phyloP scores from a whole-genome alignment of 106 monocot species.

The Alisma plantagoaquatica region DNA sequence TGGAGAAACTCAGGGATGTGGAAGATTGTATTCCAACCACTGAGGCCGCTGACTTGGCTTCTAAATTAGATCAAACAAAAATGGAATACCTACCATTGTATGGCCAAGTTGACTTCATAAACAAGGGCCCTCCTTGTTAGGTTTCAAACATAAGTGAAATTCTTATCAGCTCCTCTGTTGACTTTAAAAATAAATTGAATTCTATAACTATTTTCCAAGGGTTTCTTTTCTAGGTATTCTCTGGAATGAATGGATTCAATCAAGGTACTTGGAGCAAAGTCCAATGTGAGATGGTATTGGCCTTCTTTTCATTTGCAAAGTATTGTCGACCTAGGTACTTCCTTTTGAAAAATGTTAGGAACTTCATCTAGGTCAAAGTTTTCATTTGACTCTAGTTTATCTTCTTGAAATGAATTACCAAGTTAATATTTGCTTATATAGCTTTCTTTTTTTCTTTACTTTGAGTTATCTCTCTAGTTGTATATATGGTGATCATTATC shows the following conservation, averaged over 20 bases:
- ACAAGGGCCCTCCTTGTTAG: conserved; percentile 99
- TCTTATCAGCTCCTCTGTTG: background rate
- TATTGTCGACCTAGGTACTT: conserved; percentile 89
- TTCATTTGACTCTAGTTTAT: conserved; percentile 83
- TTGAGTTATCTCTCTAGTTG: too few species aligned
- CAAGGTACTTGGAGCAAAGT: conserved; percentile 97
- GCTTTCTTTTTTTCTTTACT: too few species aligned
- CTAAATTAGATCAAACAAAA: conserved; percentile 47
- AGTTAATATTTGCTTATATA: too few species aligned
- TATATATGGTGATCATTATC: too few species aligned
- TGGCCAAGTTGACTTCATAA: conserved; percentile 99
- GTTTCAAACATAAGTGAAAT: conserved; percentile 21
- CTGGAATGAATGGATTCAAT: conserved; percentile 98
- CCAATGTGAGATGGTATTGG: conserved; percentile 98
- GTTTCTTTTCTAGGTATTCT: too few species aligned
- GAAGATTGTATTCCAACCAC: conserved; percentile 92
- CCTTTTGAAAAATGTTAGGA: conserved; percentile 94
- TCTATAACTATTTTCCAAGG: conserved; percentile 17
- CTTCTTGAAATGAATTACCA: conserved; percentile 98
- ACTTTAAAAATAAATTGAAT: background rate
- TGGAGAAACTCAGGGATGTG: conserved; percentile 91
- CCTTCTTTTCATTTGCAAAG: conserved; percentile 92
- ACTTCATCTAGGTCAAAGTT: conserved; percentile 92
- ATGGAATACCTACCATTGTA: conserved; percentile 73
- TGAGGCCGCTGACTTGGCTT: conserved; percentile 75